phyloP scores from a whole-genome alignment of 2,329 filamentous ascomycete species.

The Colletotrichum endophyticum region DNA sequence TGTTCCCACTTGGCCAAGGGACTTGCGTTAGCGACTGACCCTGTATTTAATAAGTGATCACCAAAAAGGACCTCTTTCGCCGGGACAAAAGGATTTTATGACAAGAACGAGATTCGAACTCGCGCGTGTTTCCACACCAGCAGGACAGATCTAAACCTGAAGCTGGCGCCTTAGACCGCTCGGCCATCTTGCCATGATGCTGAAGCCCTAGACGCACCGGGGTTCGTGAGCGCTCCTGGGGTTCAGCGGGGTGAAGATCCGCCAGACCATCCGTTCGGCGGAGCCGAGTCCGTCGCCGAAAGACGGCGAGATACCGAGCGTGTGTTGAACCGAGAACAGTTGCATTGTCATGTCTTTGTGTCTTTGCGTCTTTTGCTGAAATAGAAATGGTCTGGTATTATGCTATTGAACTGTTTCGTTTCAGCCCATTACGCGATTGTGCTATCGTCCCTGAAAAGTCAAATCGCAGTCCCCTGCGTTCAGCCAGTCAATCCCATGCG shows the following conservation, averaged over 20 bases:
- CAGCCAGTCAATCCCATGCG: not conserved
- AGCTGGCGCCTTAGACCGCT: constrained; percentile 19
- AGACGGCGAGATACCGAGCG: not conserved
- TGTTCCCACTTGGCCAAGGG: not conserved
- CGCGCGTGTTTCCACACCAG: constrained; percentile 15
- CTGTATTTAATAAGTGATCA: not conserved
- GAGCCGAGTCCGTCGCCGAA: not conserved
- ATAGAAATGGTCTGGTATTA: not conserved
- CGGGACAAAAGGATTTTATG: not conserved
- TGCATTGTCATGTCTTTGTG: not conserved
- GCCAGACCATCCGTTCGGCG: not conserved
- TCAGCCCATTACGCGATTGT: not conserved
- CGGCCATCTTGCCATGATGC: constrained; percentile 10
- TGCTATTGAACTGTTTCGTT: not conserved
- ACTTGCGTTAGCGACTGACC: not conserved
- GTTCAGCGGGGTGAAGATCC: not conserved
- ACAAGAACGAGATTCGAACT: constrained; percentile 18
- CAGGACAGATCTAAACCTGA: not conserved
- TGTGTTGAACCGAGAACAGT: not conserved
- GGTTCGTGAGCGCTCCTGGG: not conserved
- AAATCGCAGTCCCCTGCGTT: not conserved
- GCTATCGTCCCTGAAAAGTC: not conserved
- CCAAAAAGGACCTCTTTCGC: not conserved
- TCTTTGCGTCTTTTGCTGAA: no score
- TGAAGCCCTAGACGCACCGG: not conserved